A percentile compares a stretch with the other conserved stretches of the same genome.
Evolutionary conservation across 106 monocot genomes (phyloP).

Genomic region (Apostasia ramifera): DNA sequence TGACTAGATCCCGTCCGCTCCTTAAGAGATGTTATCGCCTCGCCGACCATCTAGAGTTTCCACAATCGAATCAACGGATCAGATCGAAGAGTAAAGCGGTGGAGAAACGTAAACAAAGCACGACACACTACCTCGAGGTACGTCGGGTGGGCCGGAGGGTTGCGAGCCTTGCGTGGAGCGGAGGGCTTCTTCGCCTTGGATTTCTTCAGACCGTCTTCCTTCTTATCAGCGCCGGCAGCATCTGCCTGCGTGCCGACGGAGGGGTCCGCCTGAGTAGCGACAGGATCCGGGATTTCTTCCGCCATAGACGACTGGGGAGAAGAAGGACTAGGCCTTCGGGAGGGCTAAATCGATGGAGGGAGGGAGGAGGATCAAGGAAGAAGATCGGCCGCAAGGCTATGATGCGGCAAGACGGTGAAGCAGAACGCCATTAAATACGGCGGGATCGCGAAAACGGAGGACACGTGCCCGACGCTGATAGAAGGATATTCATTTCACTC

Average conservation of each 20-base stretch:
- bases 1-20: slow-evolving; percentile 83
- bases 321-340: background rate
- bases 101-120: background rate
- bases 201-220: background rate
- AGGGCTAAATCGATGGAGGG: background rate
- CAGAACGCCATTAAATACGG: background rate
- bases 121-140: background rate
- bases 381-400: background rate
- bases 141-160: background rate
- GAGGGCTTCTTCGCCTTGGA: background rate
- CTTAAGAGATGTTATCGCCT: slow-evolving; percentile 64
- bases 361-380: no score
- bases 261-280: background rate
- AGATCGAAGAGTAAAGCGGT: background rate
- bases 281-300: background rate
- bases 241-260: background rate
- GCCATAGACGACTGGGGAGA: background rate
- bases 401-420: background rate
- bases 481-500: background rate
- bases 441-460: background rate
- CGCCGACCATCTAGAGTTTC: slow-evolving; percentile 54
- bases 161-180: background rate
- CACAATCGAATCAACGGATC: background rate
- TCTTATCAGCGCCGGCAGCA: background rate
- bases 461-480: background rate